Evolutionary conservation across 2,329 filamentous ascomycete genomes (phyloP).

Genomic region (Nigrograna mackinnonii): DNA sequence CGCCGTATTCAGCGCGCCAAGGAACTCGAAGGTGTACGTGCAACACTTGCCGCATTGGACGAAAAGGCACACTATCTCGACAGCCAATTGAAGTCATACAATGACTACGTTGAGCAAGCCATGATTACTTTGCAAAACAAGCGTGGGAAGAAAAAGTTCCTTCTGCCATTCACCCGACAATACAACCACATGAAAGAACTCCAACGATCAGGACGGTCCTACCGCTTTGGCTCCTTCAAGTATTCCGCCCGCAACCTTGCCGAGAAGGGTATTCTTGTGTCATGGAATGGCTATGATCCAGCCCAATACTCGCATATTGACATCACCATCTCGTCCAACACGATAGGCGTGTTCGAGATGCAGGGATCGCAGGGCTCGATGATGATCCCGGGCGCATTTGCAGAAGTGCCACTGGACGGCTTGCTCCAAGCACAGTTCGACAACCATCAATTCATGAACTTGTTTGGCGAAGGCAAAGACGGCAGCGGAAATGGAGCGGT

Average conservation of each 20-base stretch:
- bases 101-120: slow-evolving; percentile 98
- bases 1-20: slow-evolving; percentile 88
- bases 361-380: slow-evolving; percentile 91
- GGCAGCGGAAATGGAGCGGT: slow-evolving; percentile 49
- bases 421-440: slow-evolving; percentile 96
- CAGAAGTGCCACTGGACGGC: slow-evolving; percentile 87
- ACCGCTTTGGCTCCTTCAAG: slow-evolving; percentile 97
- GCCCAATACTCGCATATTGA: slow-evolving; percentile 91
- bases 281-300: slow-evolving; percentile 83
- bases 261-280: slow-evolving; percentile 91
- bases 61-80: slow-evolving; percentile 92
- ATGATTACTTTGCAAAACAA: slow-evolving; percentile 97
- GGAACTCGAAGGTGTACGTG: slow-evolving; percentile 81
- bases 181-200: slow-evolving; percentile 98
- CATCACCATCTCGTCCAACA: slow-evolving; percentile 90
- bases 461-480: slow-evolving; percentile 61
- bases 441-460: slow-evolving; percentile 91
- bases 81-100: slow-evolving; percentile 94
- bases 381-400: slow-evolving; percentile 92
- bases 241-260: slow-evolving; percentile 87
- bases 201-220: slow-evolving; percentile 86
- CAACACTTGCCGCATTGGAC: slow-evolving; percentile 75
- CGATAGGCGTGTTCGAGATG: slow-evolving; percentile 90
- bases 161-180: slow-evolving; percentile 96
- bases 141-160: slow-evolving; percentile 91